Base-by-base conservation (phyloP, 2,329 filamentous ascomycete species). In the Hypoxylon rubiginosum region DNA sequence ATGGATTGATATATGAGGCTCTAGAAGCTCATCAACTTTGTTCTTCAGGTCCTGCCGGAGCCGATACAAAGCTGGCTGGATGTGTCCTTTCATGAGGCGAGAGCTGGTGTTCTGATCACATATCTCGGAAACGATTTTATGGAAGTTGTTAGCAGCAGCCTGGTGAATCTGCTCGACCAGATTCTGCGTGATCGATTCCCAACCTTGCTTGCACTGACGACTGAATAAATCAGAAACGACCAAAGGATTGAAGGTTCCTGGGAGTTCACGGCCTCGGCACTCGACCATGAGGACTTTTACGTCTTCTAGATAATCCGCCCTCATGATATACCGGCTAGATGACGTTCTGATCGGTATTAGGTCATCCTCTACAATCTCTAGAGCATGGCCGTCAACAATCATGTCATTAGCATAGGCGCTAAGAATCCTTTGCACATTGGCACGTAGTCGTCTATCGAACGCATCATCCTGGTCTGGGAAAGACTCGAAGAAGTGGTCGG, bases 401-500 rank as follows among this genome's bases (percentile, higher is more conserved):
- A 75, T 75, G 48, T 72, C 56, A 2, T 68, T 56, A 6, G 73
- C 66, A 45, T 75, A 74, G 1, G 65, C 24, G 1, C 56, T 32
- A 7, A 75, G 68, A 8, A 69, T 72, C 46, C 58, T 67, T 34
- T 75, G 72, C 28, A 75, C 69, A 19, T 74, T 64, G 11, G 73
- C 73, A 0, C 73, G 70, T 1, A 73, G 55, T 17, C 73, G 67
- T 32, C 73, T 71, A 3, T 70, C 67, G 19, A 73, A 73, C 3
- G 70, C 73, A 32, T 75, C 72, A 11, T 60, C 65, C 11, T 73
- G 70, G 6, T 67, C 69, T 1, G 69, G 68, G 26, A 63, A 59
- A 30, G 71, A 72, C 56, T 72, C 79, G 64, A 85, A 86, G 73
- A 85, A 86, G 0, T 60, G 11, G 58, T 81, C 71, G 4, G 79